Evolutionary conservation across 257 asterid species (phyloP).

Genomic region (Lavandula angustifolia): DNA sequence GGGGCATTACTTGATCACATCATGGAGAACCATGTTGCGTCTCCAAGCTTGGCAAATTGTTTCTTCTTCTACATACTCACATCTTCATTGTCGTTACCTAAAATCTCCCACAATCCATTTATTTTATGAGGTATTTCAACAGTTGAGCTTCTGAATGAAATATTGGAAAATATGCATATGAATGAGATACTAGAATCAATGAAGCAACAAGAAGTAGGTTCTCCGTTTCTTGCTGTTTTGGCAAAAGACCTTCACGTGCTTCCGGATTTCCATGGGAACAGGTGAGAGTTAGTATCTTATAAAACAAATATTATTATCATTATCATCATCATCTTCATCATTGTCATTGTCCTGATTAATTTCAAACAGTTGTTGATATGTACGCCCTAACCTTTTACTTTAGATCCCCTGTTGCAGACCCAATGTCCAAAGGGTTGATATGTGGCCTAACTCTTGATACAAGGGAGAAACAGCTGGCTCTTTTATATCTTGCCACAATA

Average conservation of each 20-base stretch:
- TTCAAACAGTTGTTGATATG: slow-evolving; percentile 13
- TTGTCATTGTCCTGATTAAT: neutral
- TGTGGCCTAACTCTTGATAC: slow-evolving; percentile 87
- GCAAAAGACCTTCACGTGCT: slow-evolving; percentile 74
- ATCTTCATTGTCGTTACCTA: slow-evolving; percentile 3
- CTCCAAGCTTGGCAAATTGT: slow-evolving; percentile 67
- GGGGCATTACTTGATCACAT: slow-evolving; percentile 84
- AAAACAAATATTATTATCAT: neutral
- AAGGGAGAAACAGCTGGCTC: slow-evolving; percentile 86
- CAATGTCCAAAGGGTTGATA: slow-evolving; percentile 77
- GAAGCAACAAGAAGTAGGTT: slow-evolving; percentile 56
- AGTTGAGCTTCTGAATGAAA: slow-evolving; percentile 79
- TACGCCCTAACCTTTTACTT: slow-evolving; percentile 37
- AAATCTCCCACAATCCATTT: slow-evolving; percentile 7
- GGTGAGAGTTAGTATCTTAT: slow-evolving; percentile 45
- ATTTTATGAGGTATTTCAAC: slow-evolving; percentile 60
- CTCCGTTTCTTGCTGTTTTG: slow-evolving; percentile 78
- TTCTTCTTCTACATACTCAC: slow-evolving; percentile 13
- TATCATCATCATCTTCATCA: neutral
- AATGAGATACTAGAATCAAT: slow-evolving; percentile 70
- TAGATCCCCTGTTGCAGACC: slow-evolving; percentile 99
- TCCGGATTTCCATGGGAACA: slow-evolving; percentile 98
- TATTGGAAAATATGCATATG: slow-evolving; percentile 61
- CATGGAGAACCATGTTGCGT: slow-evolving; percentile 82
- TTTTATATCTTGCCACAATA: slow-evolving; percentile 79